These are phyloP conservation scores for Lactifluus echinatus DNA, from an alignment of 768 basidiomycete genomes.

Conservation along the genomic window DNA sequence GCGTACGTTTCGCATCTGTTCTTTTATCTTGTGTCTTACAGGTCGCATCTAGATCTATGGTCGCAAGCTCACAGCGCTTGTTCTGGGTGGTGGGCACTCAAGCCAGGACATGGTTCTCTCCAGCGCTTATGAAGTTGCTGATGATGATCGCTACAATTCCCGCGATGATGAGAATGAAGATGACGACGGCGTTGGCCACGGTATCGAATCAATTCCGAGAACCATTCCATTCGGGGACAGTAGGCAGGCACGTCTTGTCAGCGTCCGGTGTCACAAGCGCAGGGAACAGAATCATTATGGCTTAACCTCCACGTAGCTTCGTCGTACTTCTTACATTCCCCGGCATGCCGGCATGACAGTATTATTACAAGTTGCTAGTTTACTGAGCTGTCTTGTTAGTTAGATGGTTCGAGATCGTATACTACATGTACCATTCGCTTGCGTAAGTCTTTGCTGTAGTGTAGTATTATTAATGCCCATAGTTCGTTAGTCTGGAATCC, in stretches of 20 bases:
- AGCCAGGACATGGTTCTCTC: neutral
- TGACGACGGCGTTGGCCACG: slow-evolving; percentile 24
- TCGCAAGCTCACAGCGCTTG: slow-evolving; percentile 52
- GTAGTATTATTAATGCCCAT: no score
- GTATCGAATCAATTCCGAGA: no score
- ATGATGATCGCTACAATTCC: no score
- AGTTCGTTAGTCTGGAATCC: no score
- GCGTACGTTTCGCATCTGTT: no score
- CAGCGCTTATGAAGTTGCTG: neutral
- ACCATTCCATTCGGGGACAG: no score
- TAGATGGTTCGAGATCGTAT: neutral
- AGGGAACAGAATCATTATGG: neutral
- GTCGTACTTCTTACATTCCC: neutral
- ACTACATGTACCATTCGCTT: no score
- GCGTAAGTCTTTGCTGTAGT: no score
- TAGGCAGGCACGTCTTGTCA: slow-evolving; percentile 39
- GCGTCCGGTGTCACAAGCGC: slow-evolving; percentile 36
- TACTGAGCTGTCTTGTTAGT: neutral
- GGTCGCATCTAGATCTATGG: slow-evolving; percentile 42
- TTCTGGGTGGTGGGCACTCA: slow-evolving; percentile 34
- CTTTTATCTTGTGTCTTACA: slow-evolving; percentile 2
- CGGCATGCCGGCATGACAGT: neutral
- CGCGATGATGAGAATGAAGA: slow-evolving; percentile 14
- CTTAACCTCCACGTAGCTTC: neutral
- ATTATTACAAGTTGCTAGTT: neutral